These are phyloP conservation scores for Pueraria montana DNA, from an alignment of 306 rosid species.

Conservation along the genomic window DNA sequence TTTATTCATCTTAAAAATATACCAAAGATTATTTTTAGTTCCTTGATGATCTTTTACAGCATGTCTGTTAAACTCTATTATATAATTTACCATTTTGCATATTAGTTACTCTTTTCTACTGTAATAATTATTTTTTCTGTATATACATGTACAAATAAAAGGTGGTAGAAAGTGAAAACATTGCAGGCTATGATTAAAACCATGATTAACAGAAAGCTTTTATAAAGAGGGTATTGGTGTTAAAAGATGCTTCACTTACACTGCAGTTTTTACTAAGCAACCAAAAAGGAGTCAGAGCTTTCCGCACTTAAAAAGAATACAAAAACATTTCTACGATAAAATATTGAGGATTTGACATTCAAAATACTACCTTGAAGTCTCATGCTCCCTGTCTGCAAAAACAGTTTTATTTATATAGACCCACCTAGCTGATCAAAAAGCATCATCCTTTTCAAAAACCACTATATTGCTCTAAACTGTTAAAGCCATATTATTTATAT, in stretches of 20 bases:
- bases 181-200: slow-evolving; percentile 67
- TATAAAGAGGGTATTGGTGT: slow-evolving; percentile 55
- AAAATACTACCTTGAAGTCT: slow-evolving; percentile 63
- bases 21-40: too few relatives aligned
- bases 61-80: too few relatives aligned
- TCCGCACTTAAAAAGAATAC: slow-evolving; percentile 62
- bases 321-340: slow-evolving; percentile 28
- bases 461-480: slow-evolving; percentile 55
- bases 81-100: neutral
- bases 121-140: neutral
- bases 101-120: neutral
- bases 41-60: too few relatives aligned
- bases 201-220: slow-evolving; percentile 68
- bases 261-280: slow-evolving; percentile 55
- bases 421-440: slow-evolving; percentile 76
- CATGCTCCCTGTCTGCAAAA: slow-evolving; percentile 72
- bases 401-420: slow-evolving; percentile 55
- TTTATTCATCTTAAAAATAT: too few relatives aligned
- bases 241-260: slow-evolving; percentile 58
- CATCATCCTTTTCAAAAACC: slow-evolving; percentile 53
- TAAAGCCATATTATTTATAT: slow-evolving; percentile 44
- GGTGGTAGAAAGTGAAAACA: slow-evolving; percentile 56
- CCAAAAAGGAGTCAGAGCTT: slow-evolving; percentile 72
- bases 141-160: neutral
- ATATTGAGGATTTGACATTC: slow-evolving; percentile 51